A percentile compares a stretch with the other conserved stretches of the same genome.
phyloP scores from a whole-genome alignment of 208 protist species.

The Leishmania arabica region DNA sequence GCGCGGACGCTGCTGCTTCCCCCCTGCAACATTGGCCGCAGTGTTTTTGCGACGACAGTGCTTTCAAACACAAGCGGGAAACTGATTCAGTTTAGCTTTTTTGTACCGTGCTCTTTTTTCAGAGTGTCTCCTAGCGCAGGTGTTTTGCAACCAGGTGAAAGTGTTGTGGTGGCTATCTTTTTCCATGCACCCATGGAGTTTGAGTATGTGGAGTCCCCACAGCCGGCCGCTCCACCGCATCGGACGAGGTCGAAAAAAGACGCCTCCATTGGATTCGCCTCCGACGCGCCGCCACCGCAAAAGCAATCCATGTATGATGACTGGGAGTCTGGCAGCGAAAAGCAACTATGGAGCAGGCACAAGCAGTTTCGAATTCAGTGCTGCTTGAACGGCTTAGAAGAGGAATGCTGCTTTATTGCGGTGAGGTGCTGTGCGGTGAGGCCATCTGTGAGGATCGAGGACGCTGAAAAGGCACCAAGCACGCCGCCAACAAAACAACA shows the following conservation, averaged over 20 bases:
- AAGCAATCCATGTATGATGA: conserved; percentile 24
- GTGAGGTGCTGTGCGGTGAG: conserved; percentile 28
- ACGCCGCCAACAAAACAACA: background rate
- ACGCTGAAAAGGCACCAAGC: background rate
- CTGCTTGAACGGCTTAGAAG: conserved; percentile 14
- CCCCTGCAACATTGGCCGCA: conserved; percentile 29
- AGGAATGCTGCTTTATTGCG: conserved; percentile 20
- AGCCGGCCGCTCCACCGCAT: conserved; percentile 5
- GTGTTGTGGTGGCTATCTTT: conserved; percentile 26
- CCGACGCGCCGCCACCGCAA: background rate
- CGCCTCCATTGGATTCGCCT: background rate
- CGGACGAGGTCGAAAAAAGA: conserved; percentile 22
- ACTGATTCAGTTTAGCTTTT: conserved; percentile 20
- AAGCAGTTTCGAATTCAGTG: conserved; percentile 30
- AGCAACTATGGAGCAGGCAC: conserved; percentile 26
- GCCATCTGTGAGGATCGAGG: conserved; percentile 16
- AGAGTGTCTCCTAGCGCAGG: conserved; percentile 31
- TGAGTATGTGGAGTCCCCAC: conserved; percentile 11
- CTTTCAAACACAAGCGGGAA: conserved; percentile 31
- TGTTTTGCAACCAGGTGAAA: conserved; percentile 38
- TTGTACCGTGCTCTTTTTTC: conserved; percentile 24
- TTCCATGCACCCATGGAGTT: conserved; percentile 27
- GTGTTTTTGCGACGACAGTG: conserved; percentile 33
- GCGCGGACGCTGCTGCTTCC: conserved; percentile 33
- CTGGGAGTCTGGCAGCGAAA: conserved; percentile 18